Conservation (phyloP, 257 asterid genomes). For the Solanum okadae region DNA sequence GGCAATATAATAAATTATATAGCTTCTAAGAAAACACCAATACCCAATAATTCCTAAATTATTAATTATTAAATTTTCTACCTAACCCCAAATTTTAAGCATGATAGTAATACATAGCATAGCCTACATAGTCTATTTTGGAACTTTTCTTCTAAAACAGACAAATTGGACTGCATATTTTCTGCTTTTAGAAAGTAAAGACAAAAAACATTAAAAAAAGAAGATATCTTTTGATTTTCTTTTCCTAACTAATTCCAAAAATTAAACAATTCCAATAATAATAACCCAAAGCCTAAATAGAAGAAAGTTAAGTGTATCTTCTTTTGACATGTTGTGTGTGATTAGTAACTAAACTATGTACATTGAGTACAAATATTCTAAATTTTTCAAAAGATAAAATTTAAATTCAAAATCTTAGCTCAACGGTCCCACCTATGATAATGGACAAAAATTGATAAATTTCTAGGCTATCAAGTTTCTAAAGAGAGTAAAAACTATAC, state of each 20-base stretch:
- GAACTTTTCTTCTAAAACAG: neutral
- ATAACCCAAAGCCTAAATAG: neutral
- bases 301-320: neutral
- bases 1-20: neutral
- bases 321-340: neutral
- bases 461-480: neutral
- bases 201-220: neutral
- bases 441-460: fast-evolving
- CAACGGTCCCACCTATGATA: fast-evolving
- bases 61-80: neutral
- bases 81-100: neutral
- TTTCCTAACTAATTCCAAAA: neutral
- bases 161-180: neutral
- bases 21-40: neutral
- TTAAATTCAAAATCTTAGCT: neutral
- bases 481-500: neutral
- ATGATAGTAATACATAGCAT: neutral
- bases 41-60: neutral
- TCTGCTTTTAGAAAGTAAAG: neutral
- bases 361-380: neutral
- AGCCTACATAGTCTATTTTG: neutral
- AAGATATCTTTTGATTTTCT: neutral
- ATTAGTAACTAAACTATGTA: neutral
- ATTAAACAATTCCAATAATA: neutral
- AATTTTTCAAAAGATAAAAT: too few species aligned